phyloP scores from a whole-genome alignment of 139 green algal species.

The Micractinium sp. region DNA sequence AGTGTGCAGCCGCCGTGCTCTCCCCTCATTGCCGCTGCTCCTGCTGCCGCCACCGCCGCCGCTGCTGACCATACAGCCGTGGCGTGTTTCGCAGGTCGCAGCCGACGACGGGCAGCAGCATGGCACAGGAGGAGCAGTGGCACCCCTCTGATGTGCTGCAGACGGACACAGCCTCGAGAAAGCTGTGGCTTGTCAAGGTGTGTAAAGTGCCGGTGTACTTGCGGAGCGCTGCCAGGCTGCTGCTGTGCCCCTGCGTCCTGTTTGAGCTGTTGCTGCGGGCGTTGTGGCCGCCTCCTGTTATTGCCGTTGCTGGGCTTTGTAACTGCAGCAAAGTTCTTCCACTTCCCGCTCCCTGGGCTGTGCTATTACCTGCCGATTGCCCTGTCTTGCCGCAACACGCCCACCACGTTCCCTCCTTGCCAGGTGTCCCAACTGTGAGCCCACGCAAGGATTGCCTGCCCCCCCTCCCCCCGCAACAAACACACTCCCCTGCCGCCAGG shows the following conservation, averaged over 20 bases:
- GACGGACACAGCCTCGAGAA: slow-evolving; percentile 27
- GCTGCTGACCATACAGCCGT: not conserved
- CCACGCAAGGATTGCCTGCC: not conserved
- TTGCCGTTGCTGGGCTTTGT: not conserved
- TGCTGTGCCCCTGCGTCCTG: not conserved
- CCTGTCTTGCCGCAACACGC: no score
- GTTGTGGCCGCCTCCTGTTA: not conserved
- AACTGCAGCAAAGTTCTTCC: not conserved
- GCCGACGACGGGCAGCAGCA: not conserved
- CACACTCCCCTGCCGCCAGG: slow-evolving; percentile 18
- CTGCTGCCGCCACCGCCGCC: not conserved
- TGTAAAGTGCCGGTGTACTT: not conserved
- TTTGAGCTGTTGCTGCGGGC: no score
- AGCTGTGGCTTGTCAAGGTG: slow-evolving; percentile 57
- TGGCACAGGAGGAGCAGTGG: not conserved
- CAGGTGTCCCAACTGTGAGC: no score
- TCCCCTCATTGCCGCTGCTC: not conserved
- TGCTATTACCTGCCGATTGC: no score
- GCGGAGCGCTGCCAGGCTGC: not conserved
- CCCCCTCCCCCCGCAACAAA: not conserved
- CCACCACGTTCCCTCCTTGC: no score
- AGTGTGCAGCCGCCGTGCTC: not conserved
- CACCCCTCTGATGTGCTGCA: not conserved
- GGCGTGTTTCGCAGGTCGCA: not conserved
- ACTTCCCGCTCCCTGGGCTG: not conserved